phyloP scores from a whole-genome alignment of 2,329 filamentous ascomycete genomes.

The Dothidotthia symphoricarpi region DNA sequence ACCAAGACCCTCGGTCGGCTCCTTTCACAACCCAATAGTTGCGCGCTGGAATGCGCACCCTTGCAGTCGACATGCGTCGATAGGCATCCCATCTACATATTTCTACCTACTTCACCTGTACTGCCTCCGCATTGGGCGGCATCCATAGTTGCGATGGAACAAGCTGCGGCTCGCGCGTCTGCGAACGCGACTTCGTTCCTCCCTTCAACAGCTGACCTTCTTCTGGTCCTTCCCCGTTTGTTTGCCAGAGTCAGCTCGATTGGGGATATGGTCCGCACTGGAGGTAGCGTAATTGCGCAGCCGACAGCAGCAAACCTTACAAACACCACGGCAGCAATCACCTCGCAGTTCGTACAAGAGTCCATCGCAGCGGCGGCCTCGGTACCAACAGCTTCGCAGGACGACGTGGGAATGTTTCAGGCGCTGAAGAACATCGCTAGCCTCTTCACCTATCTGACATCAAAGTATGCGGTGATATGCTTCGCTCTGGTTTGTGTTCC shows the following conservation, averaged over 20 bases:
- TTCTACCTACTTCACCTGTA: neutral
- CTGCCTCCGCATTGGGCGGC: neutral
- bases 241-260: constrained; percentile 67
- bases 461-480: constrained; percentile 81
- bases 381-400: constrained; percentile 30
- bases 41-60: neutral
- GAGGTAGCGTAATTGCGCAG: constrained; percentile 60
- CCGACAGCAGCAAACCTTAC: constrained; percentile 52
- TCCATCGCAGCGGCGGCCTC: constrained; percentile 45
- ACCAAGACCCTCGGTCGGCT: neutral
- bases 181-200: constrained; percentile 40
- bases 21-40: neutral
- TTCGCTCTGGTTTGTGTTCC: constrained; percentile 64
- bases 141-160: constrained; percentile 21
- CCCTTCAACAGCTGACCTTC: constrained; percentile 66
- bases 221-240: constrained; percentile 68
- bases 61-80: neutral
- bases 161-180: constrained; percentile 19
- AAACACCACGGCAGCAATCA: constrained; percentile 43
- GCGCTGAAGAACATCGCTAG: constrained; percentile 70
- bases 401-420: constrained; percentile 49
- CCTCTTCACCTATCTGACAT: constrained; percentile 71
- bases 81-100: neutral
- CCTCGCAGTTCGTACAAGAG: constrained; percentile 44
- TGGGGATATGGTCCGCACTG: constrained; percentile 56